Conservation (phyloP, 2,329 filamentous ascomycete species). For the Arthrobotrys sinensis region DNA sequence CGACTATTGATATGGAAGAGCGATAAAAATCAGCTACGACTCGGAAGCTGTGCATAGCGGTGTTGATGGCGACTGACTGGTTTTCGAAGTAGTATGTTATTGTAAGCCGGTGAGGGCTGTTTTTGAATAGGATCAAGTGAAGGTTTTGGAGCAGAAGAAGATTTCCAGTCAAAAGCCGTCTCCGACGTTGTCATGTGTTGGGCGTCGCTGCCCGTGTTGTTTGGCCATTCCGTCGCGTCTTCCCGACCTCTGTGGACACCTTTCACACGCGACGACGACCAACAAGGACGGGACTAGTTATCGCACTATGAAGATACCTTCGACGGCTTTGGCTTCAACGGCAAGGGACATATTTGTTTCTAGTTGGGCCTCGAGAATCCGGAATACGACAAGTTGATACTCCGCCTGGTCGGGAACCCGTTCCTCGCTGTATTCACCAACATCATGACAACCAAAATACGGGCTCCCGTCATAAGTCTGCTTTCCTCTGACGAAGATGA, state of each 20-base stretch:
- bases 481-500: slow-evolving; percentile 39
- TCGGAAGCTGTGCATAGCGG: slow-evolving; percentile 58
- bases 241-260: slow-evolving; percentile 2
- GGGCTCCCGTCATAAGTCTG: slow-evolving; percentile 42
- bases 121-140: background rate
- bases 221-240: slow-evolving; percentile 49
- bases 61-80: slow-evolving; percentile 48
- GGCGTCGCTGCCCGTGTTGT: slow-evolving; percentile 4
- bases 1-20: slow-evolving; percentile 55
- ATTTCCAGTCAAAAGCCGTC: slow-evolving; percentile 18
- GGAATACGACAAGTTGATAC: slow-evolving; percentile 13
- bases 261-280: slow-evolving; percentile 11
- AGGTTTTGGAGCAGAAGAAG: background rate
- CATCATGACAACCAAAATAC: slow-evolving; percentile 31
- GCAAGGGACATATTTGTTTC: background rate
- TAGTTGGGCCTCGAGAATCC: background rate
- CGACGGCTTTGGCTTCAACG: background rate
- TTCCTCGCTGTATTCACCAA: background rate
- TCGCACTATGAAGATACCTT: slow-evolving; percentile 22
- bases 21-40: slow-evolving; percentile 54
- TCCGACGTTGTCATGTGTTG: slow-evolving; percentile 35
- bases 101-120: background rate
- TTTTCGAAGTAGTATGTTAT: background rate
- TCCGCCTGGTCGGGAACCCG: background rate
- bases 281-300: background rate